Conservation (phyloP, 306 rosid species). For the Rosa rugosa region DNA sequence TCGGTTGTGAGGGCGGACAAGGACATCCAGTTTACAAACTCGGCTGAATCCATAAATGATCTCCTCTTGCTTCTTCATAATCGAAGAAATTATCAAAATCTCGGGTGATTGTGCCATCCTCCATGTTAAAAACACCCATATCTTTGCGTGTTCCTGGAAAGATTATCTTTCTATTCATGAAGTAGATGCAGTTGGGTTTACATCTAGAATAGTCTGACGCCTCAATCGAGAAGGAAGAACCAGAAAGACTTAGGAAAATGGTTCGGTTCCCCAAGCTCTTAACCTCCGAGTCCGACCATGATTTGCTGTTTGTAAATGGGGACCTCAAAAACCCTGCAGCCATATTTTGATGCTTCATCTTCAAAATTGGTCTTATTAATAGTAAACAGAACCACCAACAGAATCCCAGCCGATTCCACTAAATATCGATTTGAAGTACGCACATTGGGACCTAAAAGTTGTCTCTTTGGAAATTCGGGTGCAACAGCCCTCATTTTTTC, state of each 20-base stretch:
- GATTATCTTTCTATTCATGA: background rate
- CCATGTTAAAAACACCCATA: background rate
- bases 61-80: no score
- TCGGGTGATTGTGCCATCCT: background rate
- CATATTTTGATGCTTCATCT: background rate
- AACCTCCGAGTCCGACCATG: background rate
- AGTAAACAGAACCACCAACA: background rate
- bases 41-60: no score
- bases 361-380: background rate
- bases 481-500: background rate
- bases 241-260: background rate
- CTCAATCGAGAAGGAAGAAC: slow-evolving; percentile 1
- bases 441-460: background rate
- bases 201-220: background rate
- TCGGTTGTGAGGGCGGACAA: no score
- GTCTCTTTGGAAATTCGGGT: background rate
- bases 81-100: no score
- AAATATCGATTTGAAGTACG: background rate
- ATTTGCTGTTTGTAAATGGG: background rate
- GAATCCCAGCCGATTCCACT: background rate
- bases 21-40: background rate
- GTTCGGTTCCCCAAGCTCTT: background rate
- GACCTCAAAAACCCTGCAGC: background rate
- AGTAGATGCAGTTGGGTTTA: background rate
- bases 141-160: background rate